phyloP scores from a whole-genome alignment of 768 basidiomycete genomes.

The Rhodotorula graminis region DNA sequence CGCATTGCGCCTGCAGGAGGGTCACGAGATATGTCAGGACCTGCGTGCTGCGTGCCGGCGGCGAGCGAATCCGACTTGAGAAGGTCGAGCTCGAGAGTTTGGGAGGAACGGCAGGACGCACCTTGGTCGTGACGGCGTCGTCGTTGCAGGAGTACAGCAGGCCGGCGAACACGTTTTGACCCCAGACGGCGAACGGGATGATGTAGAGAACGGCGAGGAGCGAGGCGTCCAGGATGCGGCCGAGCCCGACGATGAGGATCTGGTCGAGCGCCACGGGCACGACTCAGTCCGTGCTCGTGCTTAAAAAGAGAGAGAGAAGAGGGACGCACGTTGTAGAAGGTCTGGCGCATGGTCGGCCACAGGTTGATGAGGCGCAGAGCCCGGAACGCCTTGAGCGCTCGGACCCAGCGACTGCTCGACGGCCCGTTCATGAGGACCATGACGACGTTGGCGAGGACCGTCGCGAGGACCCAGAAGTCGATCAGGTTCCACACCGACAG shows the following conservation, averaged over 20 bases:
- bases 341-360: constrained; percentile 75
- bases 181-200: constrained; percentile 66
- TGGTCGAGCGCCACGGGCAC: constrained; percentile 49
- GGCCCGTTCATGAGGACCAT: constrained; percentile 16
- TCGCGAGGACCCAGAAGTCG: constrained; percentile 73
- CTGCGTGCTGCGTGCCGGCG: too few relatives aligned
- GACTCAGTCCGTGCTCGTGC: too few relatives aligned
- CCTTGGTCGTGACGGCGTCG: constrained; percentile 53
- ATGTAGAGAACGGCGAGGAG: constrained; percentile 70
- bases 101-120: too few relatives aligned
- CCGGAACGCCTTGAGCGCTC: constrained; percentile 79
- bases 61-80: too few relatives aligned
- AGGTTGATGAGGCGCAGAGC: constrained; percentile 85
- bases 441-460: constrained; percentile 41
- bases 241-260: constrained; percentile 76
- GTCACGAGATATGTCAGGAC: not conserved
- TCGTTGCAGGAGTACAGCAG: constrained; percentile 83
- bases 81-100: too few relatives aligned
- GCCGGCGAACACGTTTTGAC: constrained; percentile 80
- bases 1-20: constrained; percentile 54
- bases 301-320: not conserved
- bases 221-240: constrained; percentile 81
- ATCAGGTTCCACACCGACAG: constrained; percentile 87
- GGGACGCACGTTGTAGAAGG: constrained; percentile 56
- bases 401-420: constrained; percentile 61